phyloP scores from a whole-genome alignment of 257 asterid genomes.

The Penstemon newberryi region DNA sequence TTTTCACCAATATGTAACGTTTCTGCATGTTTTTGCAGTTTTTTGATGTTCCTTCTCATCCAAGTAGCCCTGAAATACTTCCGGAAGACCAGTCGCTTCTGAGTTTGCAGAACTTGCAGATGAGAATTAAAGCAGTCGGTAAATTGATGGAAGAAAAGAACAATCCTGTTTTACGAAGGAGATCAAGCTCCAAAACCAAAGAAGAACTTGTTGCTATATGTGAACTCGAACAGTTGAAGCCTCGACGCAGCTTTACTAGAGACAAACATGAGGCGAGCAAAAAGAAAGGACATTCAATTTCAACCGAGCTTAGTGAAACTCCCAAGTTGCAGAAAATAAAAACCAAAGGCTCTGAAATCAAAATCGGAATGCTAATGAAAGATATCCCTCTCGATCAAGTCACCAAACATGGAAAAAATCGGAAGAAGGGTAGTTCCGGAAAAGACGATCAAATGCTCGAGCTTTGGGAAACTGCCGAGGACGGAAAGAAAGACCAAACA shows the following conservation, averaged over 20 bases:
- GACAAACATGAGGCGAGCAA: too few species aligned
- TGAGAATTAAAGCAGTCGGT: constrained; percentile 59
- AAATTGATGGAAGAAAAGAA: constrained; percentile 54
- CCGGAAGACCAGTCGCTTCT: constrained; percentile 40
- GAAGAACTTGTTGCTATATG: constrained; percentile 24
- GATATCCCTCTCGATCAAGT: constrained; percentile 88
- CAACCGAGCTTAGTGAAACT: constrained; percentile 35
- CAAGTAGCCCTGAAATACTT: constrained; percentile 29
- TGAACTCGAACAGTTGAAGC: too few species aligned
- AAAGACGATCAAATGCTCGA: constrained; percentile 78
- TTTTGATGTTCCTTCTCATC: constrained; percentile 34
- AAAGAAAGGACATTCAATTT: neutral
- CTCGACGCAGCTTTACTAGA: too few species aligned
- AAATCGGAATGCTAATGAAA: constrained; percentile 58
- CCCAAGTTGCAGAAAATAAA: constrained; percentile 49
- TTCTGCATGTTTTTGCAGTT: constrained; percentile 33
- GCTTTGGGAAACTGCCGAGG: constrained; percentile 77
- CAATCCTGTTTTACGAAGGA: constrained; percentile 34
- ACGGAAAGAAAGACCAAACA: constrained; percentile 36
- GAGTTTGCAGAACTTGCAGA: constrained; percentile 59
- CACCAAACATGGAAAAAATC: constrained; percentile 36
- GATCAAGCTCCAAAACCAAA: constrained; percentile 33
- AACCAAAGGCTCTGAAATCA: constrained; percentile 45
- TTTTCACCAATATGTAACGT: too few species aligned
- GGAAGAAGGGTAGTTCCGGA: constrained; percentile 40